A percentile compares a stretch with the other conserved stretches of the same genome.
Evolutionary conservation across 2,329 filamentous ascomycete genomes (phyloP).

Genomic region (Colletotrichum noveboracense): DNA sequence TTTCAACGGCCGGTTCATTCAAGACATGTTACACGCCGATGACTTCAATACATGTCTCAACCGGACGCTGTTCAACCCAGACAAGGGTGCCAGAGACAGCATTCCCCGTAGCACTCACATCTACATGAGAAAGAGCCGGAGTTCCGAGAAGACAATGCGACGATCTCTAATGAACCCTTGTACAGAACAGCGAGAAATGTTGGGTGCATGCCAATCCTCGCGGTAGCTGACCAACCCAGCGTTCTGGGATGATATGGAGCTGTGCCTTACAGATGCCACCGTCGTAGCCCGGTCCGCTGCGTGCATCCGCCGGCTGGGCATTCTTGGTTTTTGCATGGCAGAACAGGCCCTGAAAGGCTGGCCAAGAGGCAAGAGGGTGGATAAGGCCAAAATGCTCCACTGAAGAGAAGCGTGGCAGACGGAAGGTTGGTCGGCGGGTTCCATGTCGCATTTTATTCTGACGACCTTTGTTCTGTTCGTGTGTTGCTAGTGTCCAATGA

Average conservation of each 20-base stretch:
- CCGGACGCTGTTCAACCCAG: background rate
- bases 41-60: background rate
- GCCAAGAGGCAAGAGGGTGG: background rate
- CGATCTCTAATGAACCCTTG: background rate
- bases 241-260: background rate
- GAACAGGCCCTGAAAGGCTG: background rate
- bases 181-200: too few relatives aligned
- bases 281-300: background rate
- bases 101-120: background rate
- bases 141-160: background rate
- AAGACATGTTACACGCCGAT: background rate
- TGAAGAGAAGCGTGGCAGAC: background rate
- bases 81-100: accelerated
- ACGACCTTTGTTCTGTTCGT: background rate
- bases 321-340: background rate
- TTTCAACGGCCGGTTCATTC: background rate
- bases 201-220: background rate
- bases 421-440: background rate
- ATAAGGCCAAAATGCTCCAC: background rate
- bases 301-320: background rate
- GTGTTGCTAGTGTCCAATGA: background rate
- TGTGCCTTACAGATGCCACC: background rate
- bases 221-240: background rate
- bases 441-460: too few relatives aligned
- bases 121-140: too few relatives aligned